Base-by-base conservation (phyloP, 352 stramenopile species). In the Saprolegnia diclina region DNA sequence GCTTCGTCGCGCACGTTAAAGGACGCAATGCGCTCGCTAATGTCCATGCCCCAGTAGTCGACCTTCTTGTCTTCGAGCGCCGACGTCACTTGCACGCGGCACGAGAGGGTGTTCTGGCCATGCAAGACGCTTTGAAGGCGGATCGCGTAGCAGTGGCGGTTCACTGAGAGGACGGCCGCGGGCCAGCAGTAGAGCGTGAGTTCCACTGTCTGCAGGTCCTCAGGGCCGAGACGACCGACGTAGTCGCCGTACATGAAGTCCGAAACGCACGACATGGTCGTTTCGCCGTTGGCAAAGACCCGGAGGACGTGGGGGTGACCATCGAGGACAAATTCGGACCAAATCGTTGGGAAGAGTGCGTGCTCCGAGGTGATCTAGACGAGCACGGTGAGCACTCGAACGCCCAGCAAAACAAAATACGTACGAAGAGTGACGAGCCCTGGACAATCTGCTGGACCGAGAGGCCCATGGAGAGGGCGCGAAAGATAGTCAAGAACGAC, bases 21-120 rank as follows among this genome's bases (percentile, higher is more conserved):
- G 16, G 21, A 61, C 32, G 63, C 63, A 7, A 62, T 14, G 45
- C 63, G 63, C 24, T 69, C n/a, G 2, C 4, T 44, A 4, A 61
- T 45, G n/a, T 44, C 32, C 18, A 69, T 62, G 21, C 63, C 45
- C 63, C 63, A 69, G 46, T 69, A 69, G 38, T 69, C 63, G 35
- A 29, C 13, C 18, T n/a, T 24, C 21, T 24, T 52, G 4, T 52
- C 9, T 45, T 69, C 63, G 19, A 32, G 32, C 0, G 63, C 63
- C 0, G 63, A 44, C 9, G 35, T 21, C 45, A 69, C 63, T 10
- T 35, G 35, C 18, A 69, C 24, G 6, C 35, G 45, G 18, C 46
- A 18, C 0, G 4, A 18, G 4, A 61, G 21, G 3, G 21, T 18
- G 14, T 38, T 50, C 0, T 10, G 18, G 5, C 50, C 63, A 19